Evolutionary conservation across 2,329 filamentous ascomycete genomes (phyloP).

Genomic region (Pyricularia pennisetigena): DNA sequence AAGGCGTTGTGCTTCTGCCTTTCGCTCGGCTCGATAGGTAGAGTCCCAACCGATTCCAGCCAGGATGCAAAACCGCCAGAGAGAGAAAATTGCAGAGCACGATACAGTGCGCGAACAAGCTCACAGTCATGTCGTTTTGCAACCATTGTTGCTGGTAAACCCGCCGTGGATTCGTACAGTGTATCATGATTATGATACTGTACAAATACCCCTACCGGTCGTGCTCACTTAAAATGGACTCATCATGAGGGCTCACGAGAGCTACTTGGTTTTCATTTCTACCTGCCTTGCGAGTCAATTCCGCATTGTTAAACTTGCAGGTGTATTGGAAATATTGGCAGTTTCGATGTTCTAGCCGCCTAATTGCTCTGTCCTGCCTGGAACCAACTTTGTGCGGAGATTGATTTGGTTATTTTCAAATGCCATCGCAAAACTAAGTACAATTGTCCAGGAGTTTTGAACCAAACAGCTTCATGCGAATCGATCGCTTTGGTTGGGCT

Average conservation of each 20-base stretch:
- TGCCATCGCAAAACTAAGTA: background rate
- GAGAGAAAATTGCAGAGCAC: background rate
- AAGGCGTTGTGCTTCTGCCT: background rate
- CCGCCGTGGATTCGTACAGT: background rate
- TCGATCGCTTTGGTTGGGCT: no score
- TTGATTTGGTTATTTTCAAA: background rate
- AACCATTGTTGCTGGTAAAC: background rate
- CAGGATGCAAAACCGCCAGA: background rate
- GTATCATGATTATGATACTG: background rate
- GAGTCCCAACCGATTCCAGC: no score
- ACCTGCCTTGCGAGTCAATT: background rate
- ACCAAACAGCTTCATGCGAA: background rate
- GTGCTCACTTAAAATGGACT: background rate
- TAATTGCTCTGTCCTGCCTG: no score
- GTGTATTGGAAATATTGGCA: background rate
- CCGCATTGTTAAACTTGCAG: background rate
- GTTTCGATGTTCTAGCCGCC: background rate
- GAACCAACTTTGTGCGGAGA: background rate
- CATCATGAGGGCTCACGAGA: background rate
- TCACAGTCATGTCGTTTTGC: background rate
- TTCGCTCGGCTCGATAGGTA: background rate
- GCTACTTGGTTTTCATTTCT: background rate
- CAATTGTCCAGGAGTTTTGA: background rate
- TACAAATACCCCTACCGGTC: background rate
- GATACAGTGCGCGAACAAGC: background rate